Evolutionary conservation across 345 rosid genomes (phyloP).

Genomic region (Anacardium occidentale): DNA sequence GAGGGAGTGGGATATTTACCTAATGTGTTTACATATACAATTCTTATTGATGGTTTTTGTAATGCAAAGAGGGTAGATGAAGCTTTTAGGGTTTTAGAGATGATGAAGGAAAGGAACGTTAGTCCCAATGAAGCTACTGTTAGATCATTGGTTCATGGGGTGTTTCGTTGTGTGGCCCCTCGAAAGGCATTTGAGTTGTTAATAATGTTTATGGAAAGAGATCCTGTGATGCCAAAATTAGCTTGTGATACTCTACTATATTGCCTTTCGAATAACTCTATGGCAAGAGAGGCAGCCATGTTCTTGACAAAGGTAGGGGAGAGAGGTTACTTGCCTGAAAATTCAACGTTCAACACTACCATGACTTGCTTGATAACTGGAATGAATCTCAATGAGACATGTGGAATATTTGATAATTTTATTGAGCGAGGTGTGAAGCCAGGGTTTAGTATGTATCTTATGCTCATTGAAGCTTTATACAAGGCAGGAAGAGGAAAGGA

Average conservation of each 20-base stretch:
- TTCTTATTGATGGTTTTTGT: constrained; percentile 78
- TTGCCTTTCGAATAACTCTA: constrained; percentile 59
- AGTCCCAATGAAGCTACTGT: constrained; percentile 75
- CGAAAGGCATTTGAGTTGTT: constrained; percentile 55
- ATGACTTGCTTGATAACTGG: constrained; percentile 62
- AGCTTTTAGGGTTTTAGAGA: constrained; percentile 54
- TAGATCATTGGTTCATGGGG: constrained; percentile 75
- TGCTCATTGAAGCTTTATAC: constrained; percentile 59
- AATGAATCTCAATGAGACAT: constrained; percentile 54
- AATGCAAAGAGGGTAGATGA: constrained; percentile 69
- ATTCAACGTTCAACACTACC: constrained; percentile 53
- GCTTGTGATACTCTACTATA: constrained; percentile 56
- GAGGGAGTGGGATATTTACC: constrained; percentile 58
- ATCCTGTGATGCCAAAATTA: constrained; percentile 46
- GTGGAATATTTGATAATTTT: constrained; percentile 55
- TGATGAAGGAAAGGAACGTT: constrained; percentile 57
- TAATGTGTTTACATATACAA: constrained; percentile 76
- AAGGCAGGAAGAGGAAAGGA: constrained; percentile 42
- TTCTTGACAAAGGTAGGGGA: constrained; percentile 46
- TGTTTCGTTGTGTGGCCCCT: constrained; percentile 51
- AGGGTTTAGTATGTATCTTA: constrained; percentile 55
- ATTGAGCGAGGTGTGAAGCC: constrained; percentile 52
- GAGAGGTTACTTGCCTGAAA: constrained; percentile 57
- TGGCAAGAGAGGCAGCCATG: constrained; percentile 72
- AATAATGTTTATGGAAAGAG: constrained; percentile 49